Evolutionary conservation across 2,329 filamentous ascomycete genomes (phyloP).

Genomic region (Aspergillus fijiensis): DNA sequence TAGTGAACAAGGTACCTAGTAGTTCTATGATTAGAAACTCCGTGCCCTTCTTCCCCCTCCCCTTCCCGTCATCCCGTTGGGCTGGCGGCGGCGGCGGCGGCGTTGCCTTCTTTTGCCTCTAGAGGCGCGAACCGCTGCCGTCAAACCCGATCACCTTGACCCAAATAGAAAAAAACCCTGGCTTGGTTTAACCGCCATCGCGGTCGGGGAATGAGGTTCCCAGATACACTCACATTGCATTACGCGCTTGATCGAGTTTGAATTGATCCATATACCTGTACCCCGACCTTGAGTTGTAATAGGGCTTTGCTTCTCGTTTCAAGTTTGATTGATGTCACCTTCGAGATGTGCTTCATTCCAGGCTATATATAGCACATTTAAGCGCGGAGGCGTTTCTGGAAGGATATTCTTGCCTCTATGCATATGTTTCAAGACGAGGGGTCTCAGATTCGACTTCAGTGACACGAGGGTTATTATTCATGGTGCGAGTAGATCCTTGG

Average conservation of each 20-base stretch:
- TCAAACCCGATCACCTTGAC: not conserved
- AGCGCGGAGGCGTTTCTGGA: not conserved
- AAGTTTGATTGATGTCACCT: not conserved
- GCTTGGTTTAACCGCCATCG: not conserved
- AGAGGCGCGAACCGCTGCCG: conserved; percentile 9
- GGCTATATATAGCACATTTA: not conserved
- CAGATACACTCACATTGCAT: conserved; percentile 6
- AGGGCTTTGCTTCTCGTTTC: not conserved
- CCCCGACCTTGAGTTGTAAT: not conserved
- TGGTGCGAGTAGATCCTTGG: not conserved
- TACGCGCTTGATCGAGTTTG: not conserved
- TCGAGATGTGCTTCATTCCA: not conserved
- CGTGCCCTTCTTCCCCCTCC: not conserved
- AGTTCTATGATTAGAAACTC: conserved; percentile 18
- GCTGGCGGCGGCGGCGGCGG: too few relatives aligned
- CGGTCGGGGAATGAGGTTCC: not conserved
- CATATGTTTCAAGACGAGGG: not conserved
- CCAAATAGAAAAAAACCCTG: not conserved
- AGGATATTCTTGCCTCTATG: not conserved
- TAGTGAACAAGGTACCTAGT: too few relatives aligned
- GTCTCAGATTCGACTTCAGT: not conserved
- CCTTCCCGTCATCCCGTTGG: not conserved
- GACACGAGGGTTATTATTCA: not conserved
- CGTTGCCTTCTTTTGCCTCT: not conserved
- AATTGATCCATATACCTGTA: not conserved